These are phyloP conservation scores for Neopestalotiopsis sp. DNA, from an alignment of 2,329 filamentous ascomycete genomes.

Conservation along the genomic window DNA sequence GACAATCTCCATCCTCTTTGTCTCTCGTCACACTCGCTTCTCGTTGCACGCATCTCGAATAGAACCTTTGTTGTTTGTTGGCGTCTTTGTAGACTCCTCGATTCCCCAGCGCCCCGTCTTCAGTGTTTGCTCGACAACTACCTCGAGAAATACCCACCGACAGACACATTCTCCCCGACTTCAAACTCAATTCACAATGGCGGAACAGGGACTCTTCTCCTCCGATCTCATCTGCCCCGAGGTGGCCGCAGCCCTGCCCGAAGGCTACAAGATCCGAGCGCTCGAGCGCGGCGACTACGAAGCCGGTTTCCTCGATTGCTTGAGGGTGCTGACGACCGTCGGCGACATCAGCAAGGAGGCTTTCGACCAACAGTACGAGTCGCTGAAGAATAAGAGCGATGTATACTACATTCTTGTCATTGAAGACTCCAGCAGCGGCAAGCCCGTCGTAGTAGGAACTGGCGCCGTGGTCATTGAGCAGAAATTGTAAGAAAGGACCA, in stretches of 20 bases:
- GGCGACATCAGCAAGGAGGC: conserved; percentile 79
- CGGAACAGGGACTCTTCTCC: conserved; percentile 74
- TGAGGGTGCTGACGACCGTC: conserved; percentile 90
- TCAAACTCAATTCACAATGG: conserved; percentile 31
- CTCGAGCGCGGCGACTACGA: conserved; percentile 79
- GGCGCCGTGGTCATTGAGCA: conserved; percentile 90
- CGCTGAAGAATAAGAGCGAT: conserved; percentile 70
- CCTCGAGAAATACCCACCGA: not conserved
- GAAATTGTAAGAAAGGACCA: conserved; percentile 73
- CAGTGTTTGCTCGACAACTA: not conserved
- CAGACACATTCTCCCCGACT: not conserved
- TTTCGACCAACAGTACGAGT: conserved; percentile 82
- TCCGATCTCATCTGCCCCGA: conserved; percentile 76
- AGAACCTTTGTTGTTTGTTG: not conserved
- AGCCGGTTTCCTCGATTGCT: conserved; percentile 85
- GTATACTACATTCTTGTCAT: conserved; percentile 90
- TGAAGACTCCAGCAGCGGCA: conserved; percentile 66
- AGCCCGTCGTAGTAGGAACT: conserved; percentile 79
- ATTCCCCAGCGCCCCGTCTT: not conserved
- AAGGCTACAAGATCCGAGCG: conserved; percentile 82
- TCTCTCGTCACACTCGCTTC: not conserved
- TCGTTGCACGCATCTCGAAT: not conserved
- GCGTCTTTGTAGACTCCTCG: not conserved
- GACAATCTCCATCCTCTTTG: not conserved
- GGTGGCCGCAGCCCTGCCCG: conserved; percentile 74